phyloP scores from a whole-genome alignment of 805 yeast species.

The Lachancea meyersii region DNA sequence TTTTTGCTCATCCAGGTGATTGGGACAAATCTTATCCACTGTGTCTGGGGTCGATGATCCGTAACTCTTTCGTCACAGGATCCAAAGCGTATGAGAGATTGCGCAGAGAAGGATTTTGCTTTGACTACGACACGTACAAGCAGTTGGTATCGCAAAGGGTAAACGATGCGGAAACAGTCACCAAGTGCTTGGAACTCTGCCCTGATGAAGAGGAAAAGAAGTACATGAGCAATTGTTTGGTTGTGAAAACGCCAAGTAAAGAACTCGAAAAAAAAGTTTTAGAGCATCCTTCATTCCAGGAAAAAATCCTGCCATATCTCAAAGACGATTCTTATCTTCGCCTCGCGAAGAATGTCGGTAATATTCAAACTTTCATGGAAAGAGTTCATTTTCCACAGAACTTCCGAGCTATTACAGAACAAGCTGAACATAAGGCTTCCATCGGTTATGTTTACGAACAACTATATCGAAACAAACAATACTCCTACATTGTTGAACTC shows the following conservation, averaged over 20 bases:
- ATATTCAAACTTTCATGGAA: conserved; percentile 14
- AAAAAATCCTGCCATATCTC: conserved; percentile 17
- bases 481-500: conserved; percentile 16
- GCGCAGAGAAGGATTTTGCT: conserved; percentile 23
- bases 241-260: conserved; percentile 11
- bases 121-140: conserved; percentile 31
- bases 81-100: conserved; percentile 25
- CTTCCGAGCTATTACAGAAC: conserved; percentile 26
- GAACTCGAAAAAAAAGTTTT: conserved; percentile 15
- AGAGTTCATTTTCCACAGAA: conserved; percentile 24
- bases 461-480: conserved; percentile 16
- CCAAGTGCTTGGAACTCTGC: conserved; percentile 15
- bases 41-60: conserved; percentile 23
- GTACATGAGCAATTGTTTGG: conserved; percentile 18
- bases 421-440: conserved; percentile 24
- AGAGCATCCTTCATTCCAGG: conserved; percentile 14
- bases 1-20: conserved; percentile 29
- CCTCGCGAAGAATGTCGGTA: conserved; percentile 15
- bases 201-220: conserved; percentile 19
- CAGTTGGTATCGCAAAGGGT: conserved; percentile 18
- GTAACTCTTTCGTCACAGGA: conserved; percentile 23
- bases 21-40: conserved; percentile 32
- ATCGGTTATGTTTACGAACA: conserved; percentile 20
- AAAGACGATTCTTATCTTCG: conserved; percentile 23
- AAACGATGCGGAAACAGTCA: conserved; percentile 18